Base-by-base conservation (phyloP, 1,139 yeast species). In the Hanseniaspora uvarum region DNA sequence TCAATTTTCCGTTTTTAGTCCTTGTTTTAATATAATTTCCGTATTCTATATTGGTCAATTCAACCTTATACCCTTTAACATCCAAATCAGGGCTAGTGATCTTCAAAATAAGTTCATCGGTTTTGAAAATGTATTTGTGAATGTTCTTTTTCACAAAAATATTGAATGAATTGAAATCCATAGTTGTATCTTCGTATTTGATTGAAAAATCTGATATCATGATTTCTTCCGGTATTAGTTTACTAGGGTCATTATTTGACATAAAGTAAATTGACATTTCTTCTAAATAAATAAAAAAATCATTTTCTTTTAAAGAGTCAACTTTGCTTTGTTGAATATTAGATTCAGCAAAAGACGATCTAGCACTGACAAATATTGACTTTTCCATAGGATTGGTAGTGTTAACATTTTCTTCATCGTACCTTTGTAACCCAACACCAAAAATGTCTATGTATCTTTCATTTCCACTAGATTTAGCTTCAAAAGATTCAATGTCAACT, bases 321-420 rank as follows among this genome's bases (percentile, higher is more conserved):
- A n/a, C 38, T 30, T 52, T 49, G 11, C 52, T 30, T 19, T 58
- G 55, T 7, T 55, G 56, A 1, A 52, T 43, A 23, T 30, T 39
- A 21, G 14, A 31, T 56, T 60, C 28, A 62, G 63, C 21, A 66
- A 58, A 18, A 65, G 65, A 0, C 83, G 80, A 53, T 2, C 80
- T 72, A 1, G 96, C 95, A 67, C 95, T 86, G 89, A 86, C 80
- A 63, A 86, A 87, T 33, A 87, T 75, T 1, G 94, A 81, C 50
- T 79, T 78, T 69, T 77, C 69, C 56, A 85, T 57, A 4, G 43
- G 60, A 26, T 59, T 60, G 28, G 59, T 52, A 7, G 16, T n/a
- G 19, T n/a, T n/a, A n/a, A n/a, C n/a, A n/a, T 57, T 24, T 16
- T 57, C 55, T 19, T 38, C 41, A 45, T 40, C 16, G 40, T 21